Evolutionary conservation across 805 yeast species (phyloP), one percentile per base, ranked within the genome.

Genomic region (Candida anglica): DNA sequence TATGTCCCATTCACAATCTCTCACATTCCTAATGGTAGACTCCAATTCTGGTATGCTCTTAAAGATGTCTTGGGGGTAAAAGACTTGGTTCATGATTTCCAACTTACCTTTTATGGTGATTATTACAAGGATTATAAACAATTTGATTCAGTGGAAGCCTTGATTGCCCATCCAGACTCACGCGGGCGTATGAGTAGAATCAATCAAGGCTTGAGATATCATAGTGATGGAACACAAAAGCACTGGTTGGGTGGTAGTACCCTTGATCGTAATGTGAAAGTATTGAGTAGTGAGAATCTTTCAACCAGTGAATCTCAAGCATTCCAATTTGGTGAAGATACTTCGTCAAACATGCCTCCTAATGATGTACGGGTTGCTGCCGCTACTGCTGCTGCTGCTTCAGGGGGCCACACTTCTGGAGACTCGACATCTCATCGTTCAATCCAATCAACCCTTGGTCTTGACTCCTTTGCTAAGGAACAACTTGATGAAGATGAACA

Each of bases 31-130:
- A 81, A 80, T 20, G 81, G 86, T 26, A 63, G 96, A 28, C 48
- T 89, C 33, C 65, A 75, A 16, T 68, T 79, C 8, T 47, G 41
- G 27, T 69, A 73, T 39, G 96, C 98, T 0, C 36, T 87, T 2
- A 69, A 77, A 34, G 99, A 93, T 51, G 79, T 84, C 44, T 60
- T 82, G 36, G 93, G 93, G 0, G 53, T 74, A 36, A 77, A 72
- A n/a, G 99, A 93, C 57, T 66, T 93, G 34, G 56, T 78, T 9
- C 75, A 77, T 54, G 99, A 93, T 61, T 81, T 89, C 53, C 77
- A 72, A 45, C 77, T 94, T 0, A 73, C 81, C 1, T 66, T 71
- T 47, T 68, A 79, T 33, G 91, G 93, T 3, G 79, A 77, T 36
- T 69, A 71, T 34, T 91, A 93, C 53, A 61, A 60, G 37, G 86